A percentile compares a stretch with the other conserved stretches of the same genome.
These are phyloP conservation scores for Russula dissimulans DNA, from an alignment of 768 basidiomycete species.

Conservation along the genomic window DNA sequence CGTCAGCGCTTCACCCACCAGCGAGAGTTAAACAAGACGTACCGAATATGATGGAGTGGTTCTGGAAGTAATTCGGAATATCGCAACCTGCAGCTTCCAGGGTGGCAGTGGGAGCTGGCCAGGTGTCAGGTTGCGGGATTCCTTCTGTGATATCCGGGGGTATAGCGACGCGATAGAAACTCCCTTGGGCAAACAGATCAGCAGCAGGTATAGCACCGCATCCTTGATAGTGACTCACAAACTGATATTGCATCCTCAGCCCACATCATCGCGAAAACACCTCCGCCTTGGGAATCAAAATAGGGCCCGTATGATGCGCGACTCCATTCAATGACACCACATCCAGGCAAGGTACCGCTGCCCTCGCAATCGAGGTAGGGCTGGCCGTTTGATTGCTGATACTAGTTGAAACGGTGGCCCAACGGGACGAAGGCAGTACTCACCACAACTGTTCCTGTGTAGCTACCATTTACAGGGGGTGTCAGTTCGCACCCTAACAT, in stretches of 20 bases:
- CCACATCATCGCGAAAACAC: slow-evolving; percentile 88
- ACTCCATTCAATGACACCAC: slow-evolving; percentile 72
- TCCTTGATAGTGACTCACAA: slow-evolving; percentile 39
- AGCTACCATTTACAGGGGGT: slow-evolving; percentile 34
- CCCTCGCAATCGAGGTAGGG: slow-evolving; percentile 47
- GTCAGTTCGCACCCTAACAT: slow-evolving; percentile 49
- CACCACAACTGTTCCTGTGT: slow-evolving; percentile 57
- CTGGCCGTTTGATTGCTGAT: slow-evolving; percentile 38
- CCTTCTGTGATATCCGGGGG: slow-evolving; percentile 57
- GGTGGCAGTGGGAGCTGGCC: slow-evolving; percentile 60
- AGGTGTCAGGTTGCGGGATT: slow-evolving; percentile 52
- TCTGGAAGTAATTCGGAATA: slow-evolving; percentile 47
- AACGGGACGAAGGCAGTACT: slow-evolving; percentile 22
- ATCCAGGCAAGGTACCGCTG: slow-evolving; percentile 48
- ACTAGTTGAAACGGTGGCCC: neutral
- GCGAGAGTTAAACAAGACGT: slow-evolving; percentile 22
- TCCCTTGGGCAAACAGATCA: slow-evolving; percentile 42
- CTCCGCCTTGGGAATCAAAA: slow-evolving; percentile 73
- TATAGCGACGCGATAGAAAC: slow-evolving; percentile 71
- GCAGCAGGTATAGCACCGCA: neutral
- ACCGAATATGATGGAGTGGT: slow-evolving; percentile 75
- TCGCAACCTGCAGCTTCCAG: slow-evolving; percentile 49
- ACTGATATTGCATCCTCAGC: slow-evolving; percentile 66
- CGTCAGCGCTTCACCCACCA: neutral
- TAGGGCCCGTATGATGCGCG: slow-evolving; percentile 73